phyloP scores from a whole-genome alignment of 441 rosid genomes.

The Erodium moschatum region DNA sequence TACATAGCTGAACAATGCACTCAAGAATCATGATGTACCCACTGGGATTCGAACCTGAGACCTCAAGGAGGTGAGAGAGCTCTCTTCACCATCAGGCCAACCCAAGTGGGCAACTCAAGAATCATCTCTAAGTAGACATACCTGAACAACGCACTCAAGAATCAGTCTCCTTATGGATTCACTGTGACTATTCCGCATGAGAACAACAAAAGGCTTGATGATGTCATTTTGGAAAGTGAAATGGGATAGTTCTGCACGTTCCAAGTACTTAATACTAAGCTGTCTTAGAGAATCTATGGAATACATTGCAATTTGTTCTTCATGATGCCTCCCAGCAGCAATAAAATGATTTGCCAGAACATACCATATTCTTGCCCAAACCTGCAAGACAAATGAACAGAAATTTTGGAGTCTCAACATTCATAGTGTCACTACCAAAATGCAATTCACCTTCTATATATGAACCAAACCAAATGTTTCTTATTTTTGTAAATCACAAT shows the following conservation, averaged over 20 bases:
- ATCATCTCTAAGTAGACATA: constrained; percentile 22
- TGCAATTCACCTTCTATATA: no score
- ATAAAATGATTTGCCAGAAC: constrained; percentile 97
- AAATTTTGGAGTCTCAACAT: constrained; percentile 14
- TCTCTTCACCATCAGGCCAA: no score
- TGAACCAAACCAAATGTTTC: no score
- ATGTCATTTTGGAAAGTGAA: constrained; percentile 98
- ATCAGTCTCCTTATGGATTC: constrained; percentile 84
- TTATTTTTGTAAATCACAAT: no score
- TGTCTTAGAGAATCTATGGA: constrained; percentile 98
- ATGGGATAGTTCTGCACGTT: constrained; percentile 90
- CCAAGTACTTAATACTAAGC: constrained; percentile 96
- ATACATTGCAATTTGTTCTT: constrained; percentile 97
- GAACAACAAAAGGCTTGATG: constrained; percentile 93
- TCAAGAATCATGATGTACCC: constrained; percentile 16
- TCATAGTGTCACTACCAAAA: no score
- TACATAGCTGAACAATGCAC: background rate
- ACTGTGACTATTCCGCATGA: constrained; percentile 88
- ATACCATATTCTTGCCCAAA: constrained; percentile 99
- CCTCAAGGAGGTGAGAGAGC: no score
- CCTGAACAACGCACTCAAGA: constrained; percentile 98
- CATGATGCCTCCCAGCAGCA: constrained; percentile 95
- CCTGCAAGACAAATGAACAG: constrained; percentile 46
- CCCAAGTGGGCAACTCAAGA: no score
- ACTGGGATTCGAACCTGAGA: no score